Evolutionary conservation across 2,329 filamentous ascomycete species (phyloP).

Genomic region (Aspergillus fumigatus): DNA sequence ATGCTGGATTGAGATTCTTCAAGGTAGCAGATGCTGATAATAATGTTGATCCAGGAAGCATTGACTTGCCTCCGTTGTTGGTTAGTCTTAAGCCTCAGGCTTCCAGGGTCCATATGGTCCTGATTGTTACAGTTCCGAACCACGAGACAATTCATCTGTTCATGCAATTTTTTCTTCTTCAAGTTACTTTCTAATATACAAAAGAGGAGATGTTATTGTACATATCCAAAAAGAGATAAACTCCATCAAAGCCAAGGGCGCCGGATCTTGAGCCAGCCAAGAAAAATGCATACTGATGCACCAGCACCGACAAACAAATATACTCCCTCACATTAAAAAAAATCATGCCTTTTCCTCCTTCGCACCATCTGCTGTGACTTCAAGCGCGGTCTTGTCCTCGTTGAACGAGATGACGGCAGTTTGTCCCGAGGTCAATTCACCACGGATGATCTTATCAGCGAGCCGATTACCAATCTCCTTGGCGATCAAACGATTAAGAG

Average conservation of each 20-base stretch:
- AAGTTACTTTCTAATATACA: constrained; percentile 8
- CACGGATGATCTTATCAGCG: constrained; percentile 87
- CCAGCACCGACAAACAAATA: not conserved
- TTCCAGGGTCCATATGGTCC: not conserved
- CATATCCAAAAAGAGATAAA: constrained; percentile 1
- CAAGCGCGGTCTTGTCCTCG: constrained; percentile 55
- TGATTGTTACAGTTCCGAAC: not conserved
- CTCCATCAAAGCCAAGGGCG: constrained; percentile 3
- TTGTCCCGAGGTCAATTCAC: constrained; percentile 72
- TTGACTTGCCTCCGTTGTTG: not conserved
- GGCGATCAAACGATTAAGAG: constrained; percentile 83
- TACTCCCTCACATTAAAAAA: not conserved
- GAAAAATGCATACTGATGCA: not conserved
- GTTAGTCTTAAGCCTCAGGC: not conserved
- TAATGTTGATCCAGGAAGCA: not conserved
- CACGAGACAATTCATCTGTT: not conserved
- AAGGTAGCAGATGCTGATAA: not conserved
- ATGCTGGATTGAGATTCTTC: not conserved
- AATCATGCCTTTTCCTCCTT: constrained; percentile 8
- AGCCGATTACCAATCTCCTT: constrained; percentile 85
- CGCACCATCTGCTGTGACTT: constrained; percentile 38
- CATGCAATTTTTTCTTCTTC: not conserved
- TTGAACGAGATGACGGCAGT: constrained; percentile 66
- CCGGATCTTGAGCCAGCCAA: not conserved
- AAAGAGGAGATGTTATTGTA: constrained; percentile 11